phyloP scores from a whole-genome alignment of 768 basidiomycete species.

The Tulasnella calospora region DNA sequence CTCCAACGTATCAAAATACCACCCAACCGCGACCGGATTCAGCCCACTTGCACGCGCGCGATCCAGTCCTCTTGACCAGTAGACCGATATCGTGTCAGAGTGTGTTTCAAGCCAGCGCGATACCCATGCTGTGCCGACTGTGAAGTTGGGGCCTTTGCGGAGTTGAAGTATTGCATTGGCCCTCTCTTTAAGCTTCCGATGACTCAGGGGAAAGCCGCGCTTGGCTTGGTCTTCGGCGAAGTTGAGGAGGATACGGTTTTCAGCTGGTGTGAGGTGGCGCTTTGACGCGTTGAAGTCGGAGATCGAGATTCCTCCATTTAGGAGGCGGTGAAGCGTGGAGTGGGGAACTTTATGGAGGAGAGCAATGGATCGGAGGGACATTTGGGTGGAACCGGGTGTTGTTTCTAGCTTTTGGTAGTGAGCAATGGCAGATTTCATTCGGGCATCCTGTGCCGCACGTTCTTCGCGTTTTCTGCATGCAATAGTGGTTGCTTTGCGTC shows the following conservation, averaged over 20 bases:
- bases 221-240: constrained; percentile 29
- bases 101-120: constrained; percentile 23
- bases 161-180: constrained; percentile 33
- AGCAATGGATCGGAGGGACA: background rate
- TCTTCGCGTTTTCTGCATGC: background rate
- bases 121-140: constrained; percentile 24
- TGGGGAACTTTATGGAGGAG: background rate
- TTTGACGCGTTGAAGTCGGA: constrained; percentile 34
- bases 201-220: constrained; percentile 39
- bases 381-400: background rate
- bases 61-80: constrained; percentile 8
- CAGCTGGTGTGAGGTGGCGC: constrained; percentile 35
- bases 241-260: constrained; percentile 30
- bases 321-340: background rate
- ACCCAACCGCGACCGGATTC: constrained; percentile 13
- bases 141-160: background rate
- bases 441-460: background rate
- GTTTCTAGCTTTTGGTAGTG: background rate
- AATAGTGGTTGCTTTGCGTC: no score
- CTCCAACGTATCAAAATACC: constrained; percentile 22
- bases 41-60: constrained; percentile 16
- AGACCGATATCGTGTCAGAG: background rate
- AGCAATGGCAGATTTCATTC: background rate
- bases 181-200: constrained; percentile 37
- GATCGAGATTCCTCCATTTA: constrained; percentile 25